These are phyloP conservation scores for Trichosanthes cucumerina DNA, from an alignment of 306 rosid species.

Conservation along the genomic window DNA sequence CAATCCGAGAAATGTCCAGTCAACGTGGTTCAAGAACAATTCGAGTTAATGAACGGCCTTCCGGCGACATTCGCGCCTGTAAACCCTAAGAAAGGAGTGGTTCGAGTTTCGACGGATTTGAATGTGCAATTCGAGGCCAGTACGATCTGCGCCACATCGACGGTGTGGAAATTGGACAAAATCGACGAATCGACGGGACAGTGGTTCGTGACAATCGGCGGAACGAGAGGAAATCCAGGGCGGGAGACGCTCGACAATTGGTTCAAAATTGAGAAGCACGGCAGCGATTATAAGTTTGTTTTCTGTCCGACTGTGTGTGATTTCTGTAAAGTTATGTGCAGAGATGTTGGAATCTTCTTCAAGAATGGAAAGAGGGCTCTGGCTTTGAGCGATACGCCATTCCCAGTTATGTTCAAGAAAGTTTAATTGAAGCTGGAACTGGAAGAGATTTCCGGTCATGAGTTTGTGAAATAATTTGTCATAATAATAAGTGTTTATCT, in stretches of 20 bases:
- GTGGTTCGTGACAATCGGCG: constrained; percentile 40
- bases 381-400: constrained; percentile 26
- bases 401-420: constrained; percentile 28
- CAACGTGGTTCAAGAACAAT: constrained; percentile 28
- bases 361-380: constrained; percentile 20
- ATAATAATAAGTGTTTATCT: too few species aligned
- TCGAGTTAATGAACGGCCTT: constrained; percentile 24
- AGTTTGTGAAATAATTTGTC: too few species aligned
- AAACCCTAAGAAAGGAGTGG: constrained; percentile 29
- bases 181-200: constrained; percentile 27
- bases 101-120: constrained; percentile 36
- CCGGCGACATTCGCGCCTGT: constrained; percentile 24
- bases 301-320: constrained; percentile 44
- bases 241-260: constrained; percentile 25
- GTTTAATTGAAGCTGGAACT: not conserved
- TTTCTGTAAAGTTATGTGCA: constrained; percentile 35
- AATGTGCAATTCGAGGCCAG: constrained; percentile 20
- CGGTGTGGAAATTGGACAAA: constrained; percentile 41
- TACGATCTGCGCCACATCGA: constrained; percentile 21
- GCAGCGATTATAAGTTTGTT: constrained; percentile 27
- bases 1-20: constrained; percentile 27
- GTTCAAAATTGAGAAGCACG: constrained; percentile 48
- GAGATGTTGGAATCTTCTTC: constrained; percentile 30
- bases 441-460: not conserved
- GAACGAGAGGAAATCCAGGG: constrained; percentile 42